phyloP scores from a whole-genome alignment of 2,329 filamentous ascomycete species.

The Neurospora sp. region DNA sequence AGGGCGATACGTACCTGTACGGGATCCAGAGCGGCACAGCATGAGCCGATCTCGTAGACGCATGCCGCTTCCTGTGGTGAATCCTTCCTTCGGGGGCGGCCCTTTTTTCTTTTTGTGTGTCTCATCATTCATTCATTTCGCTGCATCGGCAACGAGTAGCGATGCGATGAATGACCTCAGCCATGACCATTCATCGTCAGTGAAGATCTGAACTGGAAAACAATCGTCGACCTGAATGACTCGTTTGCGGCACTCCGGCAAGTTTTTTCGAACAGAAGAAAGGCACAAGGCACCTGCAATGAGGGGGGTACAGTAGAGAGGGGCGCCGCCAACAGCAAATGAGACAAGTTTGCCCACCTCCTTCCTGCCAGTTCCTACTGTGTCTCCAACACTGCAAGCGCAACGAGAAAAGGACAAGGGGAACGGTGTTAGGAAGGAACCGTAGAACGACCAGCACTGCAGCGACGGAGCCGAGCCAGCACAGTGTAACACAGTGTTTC shows the following conservation, averaged over 20 bases:
- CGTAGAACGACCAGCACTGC: too few relatives aligned
- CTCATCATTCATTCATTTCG: not conserved
- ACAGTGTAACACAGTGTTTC: too few relatives aligned
- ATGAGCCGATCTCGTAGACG: not conserved
- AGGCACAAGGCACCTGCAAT: not conserved
- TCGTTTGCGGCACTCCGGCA: not conserved
- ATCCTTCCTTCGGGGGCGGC: not conserved
- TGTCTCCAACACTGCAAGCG: not conserved
- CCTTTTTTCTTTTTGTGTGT: not conserved
- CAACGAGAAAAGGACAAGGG: not conserved
- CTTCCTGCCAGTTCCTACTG: not conserved
- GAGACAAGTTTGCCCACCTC: not conserved
- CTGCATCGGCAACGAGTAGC: not conserved
- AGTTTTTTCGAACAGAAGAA: not conserved
- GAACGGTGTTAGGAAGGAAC: too few relatives aligned
- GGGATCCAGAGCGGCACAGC: not conserved
- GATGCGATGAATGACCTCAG: not conserved
- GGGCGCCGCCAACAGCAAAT: not conserved
- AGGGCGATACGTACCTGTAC: not conserved
- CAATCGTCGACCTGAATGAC: not conserved
- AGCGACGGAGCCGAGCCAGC: too few relatives aligned
- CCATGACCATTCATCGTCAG: not conserved
- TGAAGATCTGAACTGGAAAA: not conserved
- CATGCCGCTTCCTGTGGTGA: not conserved
- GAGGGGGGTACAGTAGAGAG: not conserved